Conservation (phyloP, 2,329 filamentous ascomycete species). For the Hypoxylon sp. region DNA sequence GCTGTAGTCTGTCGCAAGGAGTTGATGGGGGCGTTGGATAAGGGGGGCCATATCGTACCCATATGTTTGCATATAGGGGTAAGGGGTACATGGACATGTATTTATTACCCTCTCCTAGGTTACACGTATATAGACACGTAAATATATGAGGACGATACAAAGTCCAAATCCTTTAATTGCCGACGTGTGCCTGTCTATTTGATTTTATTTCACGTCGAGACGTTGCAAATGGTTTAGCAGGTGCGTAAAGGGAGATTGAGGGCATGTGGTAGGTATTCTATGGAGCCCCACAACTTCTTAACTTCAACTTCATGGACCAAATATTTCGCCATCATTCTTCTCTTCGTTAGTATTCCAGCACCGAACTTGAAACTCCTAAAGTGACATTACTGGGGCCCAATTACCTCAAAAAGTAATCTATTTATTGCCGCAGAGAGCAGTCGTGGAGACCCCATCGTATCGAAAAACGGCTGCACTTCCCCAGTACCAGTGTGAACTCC, state of each 20-base stretch:
- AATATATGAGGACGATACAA: background rate
- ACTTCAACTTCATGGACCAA: background rate
- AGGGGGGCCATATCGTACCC: background rate
- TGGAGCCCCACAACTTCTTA: background rate
- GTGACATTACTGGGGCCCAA: background rate
- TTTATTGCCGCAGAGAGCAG: background rate
- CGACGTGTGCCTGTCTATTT: background rate
- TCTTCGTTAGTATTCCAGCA: background rate
- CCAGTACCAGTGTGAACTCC: background rate
- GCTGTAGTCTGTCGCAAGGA: constrained; percentile 6
- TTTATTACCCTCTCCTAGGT: background rate
- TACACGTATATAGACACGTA: background rate
- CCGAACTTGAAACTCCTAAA: background rate
- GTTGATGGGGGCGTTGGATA: background rate
- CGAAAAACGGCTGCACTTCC: background rate
- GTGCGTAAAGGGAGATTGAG: too few relatives aligned
- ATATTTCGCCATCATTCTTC: background rate
- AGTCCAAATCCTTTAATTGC: background rate
- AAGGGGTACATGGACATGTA: constrained; percentile 1
- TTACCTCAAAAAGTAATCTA: background rate
- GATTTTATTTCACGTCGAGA: background rate
- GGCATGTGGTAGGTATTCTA: too few relatives aligned
- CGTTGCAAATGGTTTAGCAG: too few relatives aligned
- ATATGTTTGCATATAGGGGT: background rate
- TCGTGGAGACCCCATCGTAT: background rate